Evolutionary conservation across 352 stramenopile species (phyloP).

Genomic region (Thraustochytrium sp.): DNA sequence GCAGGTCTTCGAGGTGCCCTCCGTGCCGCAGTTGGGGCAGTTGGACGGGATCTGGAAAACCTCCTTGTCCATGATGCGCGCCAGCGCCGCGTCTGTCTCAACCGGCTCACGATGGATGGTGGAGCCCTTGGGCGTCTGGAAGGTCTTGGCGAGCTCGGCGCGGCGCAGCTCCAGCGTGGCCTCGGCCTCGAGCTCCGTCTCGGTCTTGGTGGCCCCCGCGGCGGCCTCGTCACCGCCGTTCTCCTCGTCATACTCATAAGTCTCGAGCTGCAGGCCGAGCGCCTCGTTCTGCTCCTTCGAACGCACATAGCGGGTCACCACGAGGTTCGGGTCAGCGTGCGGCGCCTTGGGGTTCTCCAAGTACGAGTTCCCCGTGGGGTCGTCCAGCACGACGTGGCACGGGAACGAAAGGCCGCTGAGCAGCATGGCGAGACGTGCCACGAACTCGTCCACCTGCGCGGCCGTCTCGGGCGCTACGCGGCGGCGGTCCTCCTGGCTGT

Average conservation of each 20-base stretch:
- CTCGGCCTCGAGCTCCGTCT: conserved; percentile 48
- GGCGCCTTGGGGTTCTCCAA: conserved; percentile 77
- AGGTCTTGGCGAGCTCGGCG: conserved; percentile 22
- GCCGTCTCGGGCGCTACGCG: conserved; percentile 68
- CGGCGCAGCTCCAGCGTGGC: conserved; percentile 52
- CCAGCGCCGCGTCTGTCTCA: background rate
- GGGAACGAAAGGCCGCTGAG: conserved; percentile 63
- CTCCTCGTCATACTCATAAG: conserved; percentile 45
- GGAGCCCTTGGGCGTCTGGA: conserved; percentile 34
- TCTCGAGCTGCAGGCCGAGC: conserved; percentile 56
- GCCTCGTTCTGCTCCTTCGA: conserved; percentile 51
- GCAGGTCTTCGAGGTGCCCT: conserved; percentile 74
- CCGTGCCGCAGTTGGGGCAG: conserved; percentile 69
- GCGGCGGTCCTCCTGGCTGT: conserved; percentile 69
- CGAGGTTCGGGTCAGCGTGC: conserved; percentile 65
- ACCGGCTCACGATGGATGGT: conserved; percentile 35
- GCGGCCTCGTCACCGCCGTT: background rate
- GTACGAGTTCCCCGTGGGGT: conserved; percentile 79
- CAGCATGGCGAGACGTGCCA: conserved; percentile 64
- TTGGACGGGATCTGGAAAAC: conserved; percentile 70
- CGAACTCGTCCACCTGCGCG: conserved; percentile 69
- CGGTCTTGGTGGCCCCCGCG: conserved; percentile 45
- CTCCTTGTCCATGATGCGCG: conserved; percentile 54
- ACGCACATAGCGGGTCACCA: conserved; percentile 65
- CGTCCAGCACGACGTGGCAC: conserved; percentile 73